phyloP scores from a whole-genome alignment of 176 grass and related monocot species.

The Chloris gayana region DNA sequence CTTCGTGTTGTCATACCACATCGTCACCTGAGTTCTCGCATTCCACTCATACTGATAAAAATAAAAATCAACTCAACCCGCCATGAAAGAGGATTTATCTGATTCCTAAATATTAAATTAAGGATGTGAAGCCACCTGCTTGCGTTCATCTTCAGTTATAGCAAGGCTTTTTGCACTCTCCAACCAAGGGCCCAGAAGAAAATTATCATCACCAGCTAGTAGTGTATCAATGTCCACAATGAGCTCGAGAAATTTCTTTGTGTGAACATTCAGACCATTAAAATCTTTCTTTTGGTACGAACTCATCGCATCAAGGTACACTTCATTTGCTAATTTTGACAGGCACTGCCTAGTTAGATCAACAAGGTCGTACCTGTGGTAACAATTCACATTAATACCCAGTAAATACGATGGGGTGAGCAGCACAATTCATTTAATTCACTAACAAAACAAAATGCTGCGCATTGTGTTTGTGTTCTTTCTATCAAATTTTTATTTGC shows the following conservation, averaged over 20 bases:
- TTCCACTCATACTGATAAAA: slow-evolving; percentile 89
- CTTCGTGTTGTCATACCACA: slow-evolving; percentile 95
- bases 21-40: slow-evolving; percentile 94
- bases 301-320: slow-evolving; percentile 65
- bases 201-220: slow-evolving; percentile 84
- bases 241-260: slow-evolving; percentile 77
- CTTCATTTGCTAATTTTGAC: slow-evolving; percentile 93
- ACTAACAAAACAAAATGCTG: neutral
- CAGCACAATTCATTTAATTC: neutral
- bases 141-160: slow-evolving; percentile 50
- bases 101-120: slow-evolving; percentile 6
- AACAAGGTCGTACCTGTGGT: slow-evolving; percentile 87
- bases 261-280: slow-evolving; percentile 47
- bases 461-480: neutral
- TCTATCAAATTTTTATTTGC: neutral
- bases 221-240: slow-evolving; percentile 80
- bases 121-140: slow-evolving; percentile 56
- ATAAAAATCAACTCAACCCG: slow-evolving; percentile 17
- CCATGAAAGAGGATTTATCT: neutral
- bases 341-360: slow-evolving; percentile 85
- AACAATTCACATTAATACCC: neutral
- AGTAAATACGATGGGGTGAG: slow-evolving; percentile 2
- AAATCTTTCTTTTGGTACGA: slow-evolving; percentile 69
- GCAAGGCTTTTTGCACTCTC: slow-evolving; percentile 84
- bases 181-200: slow-evolving; percentile 92